phyloP scores from a whole-genome alignment of 2,329 filamentous ascomycete species.

The Sporothrix variecibatus region DNA sequence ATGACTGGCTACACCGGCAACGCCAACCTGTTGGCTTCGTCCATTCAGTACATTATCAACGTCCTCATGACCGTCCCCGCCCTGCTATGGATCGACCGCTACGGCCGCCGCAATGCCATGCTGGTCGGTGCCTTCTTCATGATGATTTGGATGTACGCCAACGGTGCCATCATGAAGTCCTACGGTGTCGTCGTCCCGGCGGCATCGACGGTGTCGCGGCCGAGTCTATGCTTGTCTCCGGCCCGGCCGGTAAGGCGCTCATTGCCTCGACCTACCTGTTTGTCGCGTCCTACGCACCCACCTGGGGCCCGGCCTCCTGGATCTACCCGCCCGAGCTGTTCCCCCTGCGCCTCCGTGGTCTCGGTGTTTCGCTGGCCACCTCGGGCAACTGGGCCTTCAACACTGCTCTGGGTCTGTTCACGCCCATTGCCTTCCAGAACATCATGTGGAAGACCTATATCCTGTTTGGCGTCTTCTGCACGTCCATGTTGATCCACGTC shows the following conservation, averaged over 20 bases:
- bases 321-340: constrained; percentile 24
- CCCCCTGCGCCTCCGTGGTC: constrained; percentile 24
- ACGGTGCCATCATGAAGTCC: constrained; percentile 49
- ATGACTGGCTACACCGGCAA: constrained; percentile 17
- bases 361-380: neutral
- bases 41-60: constrained; percentile 17
- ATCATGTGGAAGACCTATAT: constrained; percentile 48
- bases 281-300: neutral
- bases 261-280: constrained; percentile 22
- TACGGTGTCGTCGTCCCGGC: constrained; percentile 2
- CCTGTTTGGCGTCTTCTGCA: constrained; percentile 44
- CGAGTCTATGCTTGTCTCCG: constrained; percentile 18
- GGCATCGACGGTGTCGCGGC: constrained; percentile 24
- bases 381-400: constrained; percentile 49
- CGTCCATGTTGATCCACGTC: constrained; percentile 39
- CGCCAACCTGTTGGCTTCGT: neutral
- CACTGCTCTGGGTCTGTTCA: constrained; percentile 44
- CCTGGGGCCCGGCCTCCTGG: constrained; percentile 17
- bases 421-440: constrained; percentile 42
- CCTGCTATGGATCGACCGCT: constrained; percentile 16
- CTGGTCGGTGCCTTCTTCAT: neutral
- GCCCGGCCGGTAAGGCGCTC: neutral
- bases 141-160: constrained; percentile 39
- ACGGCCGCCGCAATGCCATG: constrained; percentile 16
- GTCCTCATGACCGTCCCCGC: constrained; percentile 18